Evolutionary conservation across 2,329 filamentous ascomycete genomes (phyloP), one percentile per base, ranked within the genome.

Genomic region (Paraconiothyrium brasiliense): DNA sequence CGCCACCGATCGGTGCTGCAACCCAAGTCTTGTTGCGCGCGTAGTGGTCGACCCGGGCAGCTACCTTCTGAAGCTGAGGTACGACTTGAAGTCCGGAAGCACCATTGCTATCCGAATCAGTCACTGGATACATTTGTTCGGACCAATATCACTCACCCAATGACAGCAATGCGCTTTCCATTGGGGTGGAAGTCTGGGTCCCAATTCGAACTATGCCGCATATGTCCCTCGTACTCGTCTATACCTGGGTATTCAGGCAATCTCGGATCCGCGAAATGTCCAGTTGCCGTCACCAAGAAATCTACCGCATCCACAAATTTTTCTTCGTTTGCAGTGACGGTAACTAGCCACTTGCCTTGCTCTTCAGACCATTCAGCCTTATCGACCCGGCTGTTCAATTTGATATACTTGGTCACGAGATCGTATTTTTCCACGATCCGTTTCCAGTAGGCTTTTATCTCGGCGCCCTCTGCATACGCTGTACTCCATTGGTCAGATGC

Each of bases 321-420:
- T 20, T 43, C 35, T 30, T 41, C 88, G 81, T 86, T 87, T 73
- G 81, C 60, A 13, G 79, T 82, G 7, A 89, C 73, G 1, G 78
- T 78, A 14, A 92, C 86, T 72, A 92, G 89, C 90, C 90, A 92
- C 63, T 84, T 81, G 90, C 35, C 57, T n/a, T 56, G 52, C 20
- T 35, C 64, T 44, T 79, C 74, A 22, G 75, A 54, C 79, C 79
- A 82, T 7, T 60, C 54, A 1, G 77, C 73, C 32, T 70, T 68
- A 1, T 65, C 60, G 2, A 80, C 77, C 9, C 66, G 65, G 30
- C 72, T 68, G 35, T 78, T 69, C 16, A 79, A 70, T 24, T 74
- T 60, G 1, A 81, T 63, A 43, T 77, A 65, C n/a, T 72, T 63
- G 24, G 71, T 71, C 1, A 47, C 20, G 24, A 79, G 66, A 22